A percentile compares a stretch with the other conserved stretches of the same genome.
These are phyloP conservation scores for Ceratobasidium sp. DNA, from an alignment of 1,284 basidiomycete genomes.

Conservation along the genomic window DNA sequence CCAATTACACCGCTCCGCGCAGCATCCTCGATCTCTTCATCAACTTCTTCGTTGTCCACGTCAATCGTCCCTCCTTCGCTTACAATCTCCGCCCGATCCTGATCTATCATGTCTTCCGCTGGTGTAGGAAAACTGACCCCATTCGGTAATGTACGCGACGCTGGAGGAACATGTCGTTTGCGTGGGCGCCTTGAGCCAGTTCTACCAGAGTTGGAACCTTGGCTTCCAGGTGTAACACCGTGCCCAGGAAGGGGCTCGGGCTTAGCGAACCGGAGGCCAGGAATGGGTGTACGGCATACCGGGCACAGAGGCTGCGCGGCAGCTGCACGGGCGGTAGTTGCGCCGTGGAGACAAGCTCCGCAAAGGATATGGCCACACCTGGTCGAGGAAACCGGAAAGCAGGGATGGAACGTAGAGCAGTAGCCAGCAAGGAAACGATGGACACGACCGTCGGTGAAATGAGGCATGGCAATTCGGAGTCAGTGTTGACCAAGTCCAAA, in stretches of 20 bases:
- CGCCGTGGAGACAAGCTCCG: conserved; percentile 34
- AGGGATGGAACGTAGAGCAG: background rate
- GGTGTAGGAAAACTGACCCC: conserved; percentile 16
- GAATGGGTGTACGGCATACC: conserved; percentile 33
- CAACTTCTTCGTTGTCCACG: background rate
- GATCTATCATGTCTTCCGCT: conserved; percentile 33
- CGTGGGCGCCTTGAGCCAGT: conserved; percentile 1
- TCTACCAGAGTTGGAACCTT: conserved; percentile 8
- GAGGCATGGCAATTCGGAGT: no score
- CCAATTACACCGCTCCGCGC: conserved; percentile 30
- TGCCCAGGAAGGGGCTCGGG: background rate
- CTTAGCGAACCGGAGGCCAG: conserved; percentile 19
- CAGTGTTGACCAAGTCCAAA: no score
- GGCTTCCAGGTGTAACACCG: background rate
- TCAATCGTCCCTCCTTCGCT: conserved; percentile 12
- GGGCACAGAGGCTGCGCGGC: conserved; percentile 19
- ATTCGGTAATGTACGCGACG: background rate
- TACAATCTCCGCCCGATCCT: background rate
- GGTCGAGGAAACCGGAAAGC: background rate
- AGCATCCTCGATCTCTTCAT: conserved; percentile 6
- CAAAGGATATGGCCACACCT: conserved; percentile 43
- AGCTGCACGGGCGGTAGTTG: conserved; percentile 12
- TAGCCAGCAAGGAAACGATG: no score
- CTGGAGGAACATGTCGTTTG: conserved; percentile 10
- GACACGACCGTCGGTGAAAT: no score